Percentiles rank a stretch among this genome's conserved stretches.
phyloP scores from a whole-genome alignment of 129 eudicot genomes.

The Heracleum sosnowskyi region DNA sequence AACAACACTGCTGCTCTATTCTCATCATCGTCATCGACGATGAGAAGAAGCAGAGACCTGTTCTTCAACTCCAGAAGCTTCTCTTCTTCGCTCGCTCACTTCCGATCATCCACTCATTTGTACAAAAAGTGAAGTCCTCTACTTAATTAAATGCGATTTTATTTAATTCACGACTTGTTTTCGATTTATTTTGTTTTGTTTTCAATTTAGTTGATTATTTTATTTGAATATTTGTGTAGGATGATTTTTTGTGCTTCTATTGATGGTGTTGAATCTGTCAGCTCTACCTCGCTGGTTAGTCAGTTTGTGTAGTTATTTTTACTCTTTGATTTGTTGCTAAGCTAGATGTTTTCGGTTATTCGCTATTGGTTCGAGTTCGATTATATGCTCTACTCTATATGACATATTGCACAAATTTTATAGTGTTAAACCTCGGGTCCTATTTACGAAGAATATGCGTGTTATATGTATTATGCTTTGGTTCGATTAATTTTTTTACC shows the following conservation, averaged over 20 bases:
- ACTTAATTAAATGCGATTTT: neutral
- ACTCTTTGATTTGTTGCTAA: neutral
- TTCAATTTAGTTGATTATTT: neutral
- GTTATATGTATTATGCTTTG: too few species aligned
- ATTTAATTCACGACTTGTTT: neutral
- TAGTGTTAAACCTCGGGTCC: too few species aligned
- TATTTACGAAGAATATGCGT: too few species aligned
- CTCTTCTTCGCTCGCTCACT: neutral
- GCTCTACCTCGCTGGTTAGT: constrained; percentile 1
- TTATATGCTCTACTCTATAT: too few species aligned
- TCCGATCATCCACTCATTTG: neutral
- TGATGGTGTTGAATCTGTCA: constrained; percentile 4
- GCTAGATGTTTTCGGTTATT: neutral
- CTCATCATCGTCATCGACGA: neutral
- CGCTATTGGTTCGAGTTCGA: neutral
- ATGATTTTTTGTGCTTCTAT: neutral
- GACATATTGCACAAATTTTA: too few species aligned
- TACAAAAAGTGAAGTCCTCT: neutral
- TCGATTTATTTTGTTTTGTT: neutral
- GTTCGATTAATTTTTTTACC: too few species aligned
- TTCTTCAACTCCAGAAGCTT: neutral
- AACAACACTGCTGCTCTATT: constrained; percentile 1
- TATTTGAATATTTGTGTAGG: neutral
- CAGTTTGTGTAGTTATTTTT: neutral
- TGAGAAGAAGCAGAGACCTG: neutral